These are phyloP conservation scores for Aureobasidium sp. DNA, from an alignment of 2,329 filamentous ascomycete genomes.

Conservation along the genomic window DNA sequence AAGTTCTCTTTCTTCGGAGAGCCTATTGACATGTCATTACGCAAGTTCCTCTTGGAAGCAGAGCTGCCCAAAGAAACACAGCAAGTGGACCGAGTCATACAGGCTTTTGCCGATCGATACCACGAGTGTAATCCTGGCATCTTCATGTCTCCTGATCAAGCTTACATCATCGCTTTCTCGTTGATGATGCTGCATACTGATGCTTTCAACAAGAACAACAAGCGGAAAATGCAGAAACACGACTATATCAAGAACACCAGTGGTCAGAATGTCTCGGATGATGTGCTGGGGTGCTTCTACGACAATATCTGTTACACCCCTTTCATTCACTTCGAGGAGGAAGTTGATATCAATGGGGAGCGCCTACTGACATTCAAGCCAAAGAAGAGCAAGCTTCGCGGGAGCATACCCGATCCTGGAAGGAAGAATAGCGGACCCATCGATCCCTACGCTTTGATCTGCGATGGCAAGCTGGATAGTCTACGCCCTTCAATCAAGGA, in stretches of 20 bases:
- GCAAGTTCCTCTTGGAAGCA: conserved; percentile 92
- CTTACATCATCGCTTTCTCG: conserved; percentile 97
- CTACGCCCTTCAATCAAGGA: conserved; percentile 82
- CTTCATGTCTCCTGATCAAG: conserved; percentile 81
- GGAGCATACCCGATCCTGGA: conserved; percentile 55
- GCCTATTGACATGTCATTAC: conserved; percentile 94
- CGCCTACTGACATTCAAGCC: conserved; percentile 64
- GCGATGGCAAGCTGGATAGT: conserved; percentile 78
- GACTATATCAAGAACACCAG: conserved; percentile 95
- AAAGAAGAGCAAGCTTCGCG: conserved; percentile 63
- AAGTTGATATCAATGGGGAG: conserved; percentile 70
- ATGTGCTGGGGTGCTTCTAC: conserved; percentile 92
- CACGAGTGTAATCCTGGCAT: conserved; percentile 98
- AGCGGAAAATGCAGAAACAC: conserved; percentile 93
- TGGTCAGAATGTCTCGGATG: conserved; percentile 85
- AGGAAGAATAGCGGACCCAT: conserved; percentile 65
- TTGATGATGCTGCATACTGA: conserved; percentile 94
- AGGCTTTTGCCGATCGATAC: conserved; percentile 92
- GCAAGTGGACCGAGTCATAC: conserved; percentile 89
- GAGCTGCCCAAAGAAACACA: conserved; percentile 96
- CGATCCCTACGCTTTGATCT: conserved; percentile 88
- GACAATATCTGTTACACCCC: conserved; percentile 98
- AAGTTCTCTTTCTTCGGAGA: conserved; percentile 93
- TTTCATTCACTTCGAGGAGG: conserved; percentile 95
- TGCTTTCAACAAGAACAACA: conserved; percentile 99